Base-by-base conservation (phyloP, 495 filamentous ascomycete genomes). In the Penicillium ucsense region DNA sequence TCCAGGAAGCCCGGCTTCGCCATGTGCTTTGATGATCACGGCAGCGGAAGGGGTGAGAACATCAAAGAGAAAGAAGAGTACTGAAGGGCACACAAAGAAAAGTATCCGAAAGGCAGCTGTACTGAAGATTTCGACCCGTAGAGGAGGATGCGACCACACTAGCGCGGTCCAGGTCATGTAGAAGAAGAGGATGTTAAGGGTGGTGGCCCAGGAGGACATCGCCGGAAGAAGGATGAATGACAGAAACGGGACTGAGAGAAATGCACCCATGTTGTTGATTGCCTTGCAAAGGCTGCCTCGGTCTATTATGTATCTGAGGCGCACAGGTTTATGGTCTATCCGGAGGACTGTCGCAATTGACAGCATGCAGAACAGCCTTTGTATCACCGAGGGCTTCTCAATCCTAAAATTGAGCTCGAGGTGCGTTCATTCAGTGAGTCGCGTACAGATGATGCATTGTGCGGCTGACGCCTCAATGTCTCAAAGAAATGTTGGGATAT, bases 161-260 rank as follows among this genome's bases (percentile, higher is more conserved):
- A 96, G 75, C 0, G 88, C 91, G 6, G 80, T 79, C 90, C 90
- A 95, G 61, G 86, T 91, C 60, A 81, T 79, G 63, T 88, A 91
- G 68, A 96, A 95, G 68, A 94, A 91, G 41, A 94, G 61, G 11
- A 94, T 59, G 59, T 94, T 95, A 48, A 95, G 69, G 8, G 79
- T 87, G 3, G 88, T 89, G 39, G 81, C 82, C 66, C 83, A 89
- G 63, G 76, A 68, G 5, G 67, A 68, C 28, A 77, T 60, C 40
- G 71, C 63, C 3, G 78, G 77, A 4, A 79, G 51, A 63, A 78
- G 81, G 62, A 82, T 75, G 72, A 76, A 62, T 7, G 82, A 84
- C 28, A 87, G 63, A 30, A 88, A 65, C 4, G 89, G 87, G 44
- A 94, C 65, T 0, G 84, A 83, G 43, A 92, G 66, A 35, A 89